phyloP scores from a whole-genome alignment of 331 rosid genomes.

The Telfairia occidentalis region DNA sequence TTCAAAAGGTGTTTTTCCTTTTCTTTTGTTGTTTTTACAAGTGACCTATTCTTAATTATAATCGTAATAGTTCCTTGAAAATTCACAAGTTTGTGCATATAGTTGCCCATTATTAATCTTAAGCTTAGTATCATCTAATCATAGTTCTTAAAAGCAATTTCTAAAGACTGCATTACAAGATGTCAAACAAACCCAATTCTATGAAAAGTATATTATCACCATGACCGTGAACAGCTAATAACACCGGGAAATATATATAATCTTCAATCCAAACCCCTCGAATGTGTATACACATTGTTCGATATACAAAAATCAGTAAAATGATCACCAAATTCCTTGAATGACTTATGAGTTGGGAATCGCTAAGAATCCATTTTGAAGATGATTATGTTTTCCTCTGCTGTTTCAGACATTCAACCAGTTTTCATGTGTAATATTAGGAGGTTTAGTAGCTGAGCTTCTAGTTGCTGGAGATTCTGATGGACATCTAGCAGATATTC shows the following conservation, averaged over 20 bases:
- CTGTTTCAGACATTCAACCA: constrained; percentile 6
- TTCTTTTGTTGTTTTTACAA: no score
- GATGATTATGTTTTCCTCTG: background rate
- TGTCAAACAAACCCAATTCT: background rate
- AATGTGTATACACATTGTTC: no score
- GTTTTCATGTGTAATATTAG: constrained; percentile 14
- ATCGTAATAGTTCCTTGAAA: no score
- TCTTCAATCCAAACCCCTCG: background rate
- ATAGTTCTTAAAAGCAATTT: background rate
- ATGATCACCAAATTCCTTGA: background rate
- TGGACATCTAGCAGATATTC: constrained; percentile 13
- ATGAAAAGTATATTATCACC: background rate
- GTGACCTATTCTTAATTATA: no score
- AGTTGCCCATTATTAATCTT: background rate
- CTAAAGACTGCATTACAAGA: background rate
- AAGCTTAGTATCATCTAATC: no score
- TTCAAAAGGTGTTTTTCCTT: no score
- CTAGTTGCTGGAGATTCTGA: constrained; percentile 14
- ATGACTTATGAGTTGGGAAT: background rate
- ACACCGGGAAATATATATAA: background rate
- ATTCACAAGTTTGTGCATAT: no score
- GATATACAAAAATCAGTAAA: no score
- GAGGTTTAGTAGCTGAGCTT: constrained; percentile 18
- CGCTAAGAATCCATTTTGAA: background rate
- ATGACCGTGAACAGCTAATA: no score